Conservation (phyloP, 2,329 filamentous ascomycete species). For the Trichoderma brevicompactum region DNA sequence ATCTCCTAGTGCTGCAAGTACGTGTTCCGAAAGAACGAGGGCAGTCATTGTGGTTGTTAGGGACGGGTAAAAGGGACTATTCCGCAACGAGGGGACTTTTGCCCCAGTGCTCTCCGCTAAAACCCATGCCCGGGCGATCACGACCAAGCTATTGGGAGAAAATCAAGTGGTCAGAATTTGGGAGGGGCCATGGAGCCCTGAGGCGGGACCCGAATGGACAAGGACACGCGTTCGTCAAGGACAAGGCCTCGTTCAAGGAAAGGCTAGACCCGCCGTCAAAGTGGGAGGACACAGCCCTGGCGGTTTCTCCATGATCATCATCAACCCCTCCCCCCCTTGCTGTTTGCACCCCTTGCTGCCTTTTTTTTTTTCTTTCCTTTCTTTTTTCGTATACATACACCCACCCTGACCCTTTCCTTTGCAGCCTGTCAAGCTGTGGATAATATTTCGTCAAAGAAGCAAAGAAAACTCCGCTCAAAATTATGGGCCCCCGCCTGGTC, state of each 20-base stretch:
- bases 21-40: conserved; percentile 7
- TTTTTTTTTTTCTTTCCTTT: not conserved
- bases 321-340: not conserved
- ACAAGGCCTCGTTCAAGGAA: conserved; percentile 9
- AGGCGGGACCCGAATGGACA: conserved; percentile 24
- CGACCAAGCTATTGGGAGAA: conserved; percentile 27
- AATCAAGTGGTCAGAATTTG: conserved; percentile 19
- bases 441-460: conserved; percentile 7
- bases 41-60: conserved; percentile 2
- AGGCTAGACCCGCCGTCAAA: conserved; percentile 17
- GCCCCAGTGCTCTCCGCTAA: conserved; percentile 26
- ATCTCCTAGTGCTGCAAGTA: conserved; percentile 1
- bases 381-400: not conserved
- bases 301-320: conserved; percentile 26
- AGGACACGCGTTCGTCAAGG: conserved; percentile 21
- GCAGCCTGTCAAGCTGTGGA: conserved; percentile 6
- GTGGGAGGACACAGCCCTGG: conserved; percentile 10
- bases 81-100: conserved; percentile 22
- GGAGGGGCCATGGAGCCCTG: conserved; percentile 18
- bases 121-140: conserved; percentile 27
- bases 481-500: conserved; percentile 16
- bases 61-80: conserved; percentile 26
- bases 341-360: not conserved
- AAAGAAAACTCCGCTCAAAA: conserved; percentile 21
- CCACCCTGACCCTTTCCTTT: not conserved